Evolutionary conservation across 106 monocot genomes (phyloP), one percentile per base, ranked within the genome.

Genomic region (Allium fistulosum): DNA sequence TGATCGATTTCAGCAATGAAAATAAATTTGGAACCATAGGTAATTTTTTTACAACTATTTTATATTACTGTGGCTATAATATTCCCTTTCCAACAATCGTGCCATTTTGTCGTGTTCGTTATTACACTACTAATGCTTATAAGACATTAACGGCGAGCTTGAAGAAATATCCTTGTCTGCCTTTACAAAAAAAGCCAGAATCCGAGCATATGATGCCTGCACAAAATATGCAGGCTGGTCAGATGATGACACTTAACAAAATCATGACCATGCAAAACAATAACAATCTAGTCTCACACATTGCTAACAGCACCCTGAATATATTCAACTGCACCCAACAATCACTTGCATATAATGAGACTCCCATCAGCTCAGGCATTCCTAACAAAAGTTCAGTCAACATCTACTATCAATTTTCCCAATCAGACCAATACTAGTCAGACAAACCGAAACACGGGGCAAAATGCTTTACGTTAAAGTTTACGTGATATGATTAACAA

Each of bases 11-110:
- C 22, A 75, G 80, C 70, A 72, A 70, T 48, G 83, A 80, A 17
- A 72, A 83, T 72, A 81, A 83, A 47, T 76, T 73, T 58, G 85
- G 90, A 50, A 79, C 90, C 0, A 83, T 81, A 75, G 85, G 90
- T 90, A 85, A 0, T 10, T 53, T 53, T 53, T 53, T 53, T 53
- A 0, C 9, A 49, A n/a, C 48, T 18, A 0, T 51, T 66, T 66
- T 11, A 51, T 11, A 53, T 13, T 10, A 53, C 17, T 59, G 16
- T 64, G 15, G 46, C 1, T 48, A 17, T 64, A 16, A 7, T 1
- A 64, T 46, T 2, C 47, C 46, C 15, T 10, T 64, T 64, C 17
- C 9, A 48, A 14, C 22, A 22, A 28, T 22, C 22, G 22, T 22
- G 22, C 22, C 22, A 22, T 16, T 48, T 6, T n/a, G 26, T 11